A percentile compares a stretch with the other conserved stretches of the same genome.
Conservation (phyloP, 805 yeast genomes). For the Pichia membranifaciens region DNA sequence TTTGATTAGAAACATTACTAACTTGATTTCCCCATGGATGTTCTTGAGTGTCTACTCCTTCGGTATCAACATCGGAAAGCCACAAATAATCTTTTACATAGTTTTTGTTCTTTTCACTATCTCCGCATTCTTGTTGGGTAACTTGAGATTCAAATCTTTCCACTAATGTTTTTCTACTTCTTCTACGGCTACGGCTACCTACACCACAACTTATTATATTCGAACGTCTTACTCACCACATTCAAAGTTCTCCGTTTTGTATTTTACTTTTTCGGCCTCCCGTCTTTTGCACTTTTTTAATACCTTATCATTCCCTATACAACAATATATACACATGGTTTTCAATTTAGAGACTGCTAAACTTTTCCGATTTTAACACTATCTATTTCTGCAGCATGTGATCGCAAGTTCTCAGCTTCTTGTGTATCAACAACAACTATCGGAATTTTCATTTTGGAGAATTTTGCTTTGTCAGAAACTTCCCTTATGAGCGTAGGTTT, state of each 20-base stretch:
- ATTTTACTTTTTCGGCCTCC: too few species aligned
- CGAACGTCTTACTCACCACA: too few species aligned
- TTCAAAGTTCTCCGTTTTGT: too few species aligned
- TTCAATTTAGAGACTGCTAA: too few species aligned
- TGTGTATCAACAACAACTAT: slow-evolving; percentile 25
- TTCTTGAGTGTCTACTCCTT: slow-evolving; percentile 43
- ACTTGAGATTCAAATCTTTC: slow-evolving; percentile 2
- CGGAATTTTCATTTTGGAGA: slow-evolving; percentile 17
- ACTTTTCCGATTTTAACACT: not conserved
- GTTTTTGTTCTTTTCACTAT: slow-evolving; percentile 8
- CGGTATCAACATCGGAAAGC: slow-evolving; percentile 33
- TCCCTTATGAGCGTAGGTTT: not conserved
- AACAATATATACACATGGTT: too few species aligned
- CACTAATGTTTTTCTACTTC: too few species aligned
- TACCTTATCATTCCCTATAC: too few species aligned
- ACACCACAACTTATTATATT: too few species aligned
- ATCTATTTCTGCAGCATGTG: slow-evolving; percentile 10
- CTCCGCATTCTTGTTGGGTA: slow-evolving; percentile 7
- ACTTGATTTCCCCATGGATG: slow-evolving; percentile 44
- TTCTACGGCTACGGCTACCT: too few species aligned
- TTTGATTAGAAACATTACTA: slow-evolving; percentile 45
- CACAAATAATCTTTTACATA: slow-evolving; percentile 33
- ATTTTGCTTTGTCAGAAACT: not conserved
- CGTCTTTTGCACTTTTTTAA: too few species aligned
- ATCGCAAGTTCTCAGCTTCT: slow-evolving; percentile 24